phyloP scores from a whole-genome alignment of 2,329 filamentous ascomycete species.

The Zasmidium cellare region DNA sequence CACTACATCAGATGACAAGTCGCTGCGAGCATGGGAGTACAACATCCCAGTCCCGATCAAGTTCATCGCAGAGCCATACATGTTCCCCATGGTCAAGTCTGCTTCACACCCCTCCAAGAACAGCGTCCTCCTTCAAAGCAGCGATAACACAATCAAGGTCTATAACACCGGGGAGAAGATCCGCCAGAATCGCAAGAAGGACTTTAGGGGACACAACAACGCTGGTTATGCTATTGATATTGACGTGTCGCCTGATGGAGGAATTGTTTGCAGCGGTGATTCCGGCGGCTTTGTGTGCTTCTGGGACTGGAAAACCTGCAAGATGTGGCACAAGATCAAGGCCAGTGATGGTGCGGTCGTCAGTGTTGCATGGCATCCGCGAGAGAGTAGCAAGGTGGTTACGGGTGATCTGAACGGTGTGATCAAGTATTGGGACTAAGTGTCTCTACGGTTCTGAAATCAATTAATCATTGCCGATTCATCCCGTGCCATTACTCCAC shows the following conservation, averaged over 20 bases:
- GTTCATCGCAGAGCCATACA: constrained; percentile 94
- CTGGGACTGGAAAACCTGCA: constrained; percentile 99
- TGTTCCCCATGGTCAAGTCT: constrained; percentile 92
- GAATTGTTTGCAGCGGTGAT: constrained; percentile 86
- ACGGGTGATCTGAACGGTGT: constrained; percentile 86
- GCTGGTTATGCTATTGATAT: constrained; percentile 91
- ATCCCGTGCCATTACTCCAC: too few species aligned
- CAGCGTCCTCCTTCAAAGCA: constrained; percentile 89
- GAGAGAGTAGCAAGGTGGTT: constrained; percentile 91
- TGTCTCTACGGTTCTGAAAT: too few species aligned
- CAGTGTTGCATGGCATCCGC: constrained; percentile 93
- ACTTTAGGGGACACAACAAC: constrained; percentile 92
- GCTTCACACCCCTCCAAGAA: constrained; percentile 85
- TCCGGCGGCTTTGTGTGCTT: constrained; percentile 88
- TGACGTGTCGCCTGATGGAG: constrained; percentile 83
- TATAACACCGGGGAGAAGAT: constrained; percentile 95
- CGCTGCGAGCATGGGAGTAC: constrained; percentile 95
- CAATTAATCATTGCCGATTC: too few species aligned
- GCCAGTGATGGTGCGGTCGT: constrained; percentile 80
- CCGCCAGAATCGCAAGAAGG: constrained; percentile 95
- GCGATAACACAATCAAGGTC: constrained; percentile 95
- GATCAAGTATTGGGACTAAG: constrained; percentile 91
- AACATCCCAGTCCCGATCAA: constrained; percentile 98
- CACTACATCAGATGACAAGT: constrained; percentile 96
- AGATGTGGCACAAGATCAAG: constrained; percentile 96